Evolutionary conservation across 1,284 basidiomycete genomes (phyloP), one percentile per base, ranked within the genome.

Genomic region (Salmacisia buchloeana): DNA sequence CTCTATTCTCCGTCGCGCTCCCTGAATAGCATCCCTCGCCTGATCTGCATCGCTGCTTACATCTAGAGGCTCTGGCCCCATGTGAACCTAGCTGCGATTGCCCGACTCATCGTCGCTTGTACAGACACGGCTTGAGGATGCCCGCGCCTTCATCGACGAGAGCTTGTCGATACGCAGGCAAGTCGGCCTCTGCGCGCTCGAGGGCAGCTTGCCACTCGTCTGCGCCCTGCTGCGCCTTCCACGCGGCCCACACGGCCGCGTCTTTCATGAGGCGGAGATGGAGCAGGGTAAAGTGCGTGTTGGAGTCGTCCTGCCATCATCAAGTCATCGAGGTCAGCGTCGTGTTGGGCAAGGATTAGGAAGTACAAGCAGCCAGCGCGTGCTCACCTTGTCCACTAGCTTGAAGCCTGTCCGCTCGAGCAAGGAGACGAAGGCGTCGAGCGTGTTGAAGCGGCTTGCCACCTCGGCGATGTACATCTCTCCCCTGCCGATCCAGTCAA

Each of bases 391-490:
- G 18, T 83, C 84, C 63, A 84, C 84, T 27, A 92, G 82, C 57
- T 85, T 83, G 82, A 97, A 97, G 1, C 96, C 96, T 61, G 93
- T 84, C 2, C 86, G 85, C 39, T 80, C 79, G 33, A 98, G 82
- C 39, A 93, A 81, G 12, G 84, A 83, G 43, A 86, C 83, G 74
- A 99, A 98, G n/a, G 85, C 84, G 29, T 89, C 86, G 9, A 69
- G 68, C 0, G 62, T 63, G 29, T 60, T 63, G 15, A 77, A 69
- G 1, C 77, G 69, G 59, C 72, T 75, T 5, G 70, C 86, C n/a
- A 98, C 96, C 82, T 99, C 96, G 3, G 96, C 94, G 62, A 98
- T 87, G 80, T 90, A 89, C 54, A 97, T 83, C 73, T 89, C 86
- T 9, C 93, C 94, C 23, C 92, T 94, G 70, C 18, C 58, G 57